Conservation (phyloP, 2,329 filamentous ascomycete species). For the Rutstroemia sp. region DNA sequence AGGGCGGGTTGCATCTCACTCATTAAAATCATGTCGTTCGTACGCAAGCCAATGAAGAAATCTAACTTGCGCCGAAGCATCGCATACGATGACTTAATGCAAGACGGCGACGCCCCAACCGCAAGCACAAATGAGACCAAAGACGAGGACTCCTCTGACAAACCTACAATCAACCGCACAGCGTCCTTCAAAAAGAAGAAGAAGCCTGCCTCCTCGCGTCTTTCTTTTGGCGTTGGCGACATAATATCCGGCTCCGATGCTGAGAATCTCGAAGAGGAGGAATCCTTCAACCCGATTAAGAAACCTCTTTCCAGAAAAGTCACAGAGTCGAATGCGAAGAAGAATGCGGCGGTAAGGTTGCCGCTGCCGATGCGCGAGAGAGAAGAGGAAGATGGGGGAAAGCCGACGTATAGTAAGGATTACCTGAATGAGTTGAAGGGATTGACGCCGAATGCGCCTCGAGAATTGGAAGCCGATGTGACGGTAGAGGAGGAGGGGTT, state of each 20-base stretch:
- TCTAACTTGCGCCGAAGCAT: conserved; percentile 52
- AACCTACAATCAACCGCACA: conserved; percentile 39
- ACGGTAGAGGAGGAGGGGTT: conserved; percentile 47
- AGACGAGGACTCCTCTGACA: conserved; percentile 19
- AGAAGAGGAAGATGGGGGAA: conserved; percentile 46
- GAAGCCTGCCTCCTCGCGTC: conserved; percentile 48
- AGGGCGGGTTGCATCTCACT: not conserved
- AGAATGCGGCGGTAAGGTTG: conserved; percentile 33
- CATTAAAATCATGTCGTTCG: conserved; percentile 16
- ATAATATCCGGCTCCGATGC: conserved; percentile 47
- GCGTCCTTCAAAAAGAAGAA: conserved; percentile 64
- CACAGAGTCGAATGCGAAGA: conserved; percentile 60
- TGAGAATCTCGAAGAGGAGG: conserved; percentile 42
- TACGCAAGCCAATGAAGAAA: conserved; percentile 48
- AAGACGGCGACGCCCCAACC: conserved; percentile 23
- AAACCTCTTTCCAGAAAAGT: conserved; percentile 55
- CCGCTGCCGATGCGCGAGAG: conserved; percentile 16
- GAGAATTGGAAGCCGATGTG: conserved; percentile 42
- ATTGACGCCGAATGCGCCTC: conserved; percentile 77
- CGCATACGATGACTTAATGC: conserved; percentile 32
- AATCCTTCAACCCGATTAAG: conserved; percentile 55
- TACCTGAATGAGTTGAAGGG: conserved; percentile 79
- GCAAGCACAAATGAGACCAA: conserved; percentile 1
- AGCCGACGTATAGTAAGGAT: conserved; percentile 78
- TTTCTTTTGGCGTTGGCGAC: conserved; percentile 66